Evolutionary conservation across 768 basidiomycete species (phyloP), one percentile per base, ranked within the genome.

Genomic region (Lentinus tigrinus): DNA sequence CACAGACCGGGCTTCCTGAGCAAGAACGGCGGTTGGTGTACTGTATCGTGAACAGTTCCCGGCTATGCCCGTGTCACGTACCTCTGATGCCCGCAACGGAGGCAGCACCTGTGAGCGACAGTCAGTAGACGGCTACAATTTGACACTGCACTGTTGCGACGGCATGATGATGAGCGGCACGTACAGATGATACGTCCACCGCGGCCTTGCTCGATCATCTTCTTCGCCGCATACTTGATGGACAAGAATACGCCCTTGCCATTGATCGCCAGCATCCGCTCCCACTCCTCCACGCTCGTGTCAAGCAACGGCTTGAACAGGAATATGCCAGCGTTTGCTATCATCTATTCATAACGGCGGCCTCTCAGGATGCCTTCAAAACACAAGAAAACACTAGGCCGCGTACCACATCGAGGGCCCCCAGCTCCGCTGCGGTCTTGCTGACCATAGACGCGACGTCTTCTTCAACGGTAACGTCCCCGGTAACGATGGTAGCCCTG

Each of bases 361-460:
- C 10, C 16, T 26, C 14, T 16, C n/a, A 27, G 13, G 59, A 36
- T 21, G 8, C 16, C 46, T n/a, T 10, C 43, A 28, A 3, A 42
- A n/a, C 19, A n/a, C 14, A 36, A 26, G 38, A 11, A 14, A 9
- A 23, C 5, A 37, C 16, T 3, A 43, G 4, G 42, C 3, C 27
- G 63, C 80, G 54, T 49, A 82, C 82, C 16, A 81, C 78, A 60
- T 83, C 78, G 11, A 84, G 56, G 1, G 75, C 63, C 1, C 81
- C 82, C 5, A 82, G 66, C 2, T 61, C 58, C 1, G 67, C 44
- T 0, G 66, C 63, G 4, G 65, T 62, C 2, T 46, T 44, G 1
- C 69, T 66, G 2, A 84, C 65, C 73, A 83, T 71, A 5, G 17
- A 54, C 43, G 75, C 66, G 2, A 83, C 79, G 6, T 79, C 73